phyloP scores from a whole-genome alignment of 768 basidiomycete species.

The Calocera cornea region DNA sequence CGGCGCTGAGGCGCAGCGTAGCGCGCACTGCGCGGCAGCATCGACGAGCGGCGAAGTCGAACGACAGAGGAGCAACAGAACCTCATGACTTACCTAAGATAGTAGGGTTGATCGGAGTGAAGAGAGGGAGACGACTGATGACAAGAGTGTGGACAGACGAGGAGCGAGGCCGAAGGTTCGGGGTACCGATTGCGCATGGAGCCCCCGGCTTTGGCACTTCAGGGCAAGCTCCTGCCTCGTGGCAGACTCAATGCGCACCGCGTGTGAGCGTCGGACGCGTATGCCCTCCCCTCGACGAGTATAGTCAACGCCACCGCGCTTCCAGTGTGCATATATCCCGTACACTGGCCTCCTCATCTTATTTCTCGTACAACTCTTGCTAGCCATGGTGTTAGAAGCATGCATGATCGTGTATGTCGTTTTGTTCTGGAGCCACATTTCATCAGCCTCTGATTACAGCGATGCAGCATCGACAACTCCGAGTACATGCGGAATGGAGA shows the following conservation, averaged over 20 bases:
- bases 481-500: conserved; percentile 96
- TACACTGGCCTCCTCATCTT: too few relatives aligned
- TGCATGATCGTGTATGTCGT: background rate
- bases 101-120: background rate
- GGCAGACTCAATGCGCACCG: background rate
- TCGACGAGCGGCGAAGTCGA: background rate
- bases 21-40: background rate
- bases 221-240: background rate
- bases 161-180: background rate
- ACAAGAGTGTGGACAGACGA: background rate
- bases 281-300: background rate
- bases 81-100: background rate
- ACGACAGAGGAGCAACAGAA: background rate
- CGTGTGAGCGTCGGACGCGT: background rate
- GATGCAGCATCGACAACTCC: conserved; percentile 69
- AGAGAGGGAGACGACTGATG: background rate
- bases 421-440: background rate
- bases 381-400: background rate
- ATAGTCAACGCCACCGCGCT: too few relatives aligned
- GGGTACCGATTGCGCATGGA: background rate
- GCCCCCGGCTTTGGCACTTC: background rate
- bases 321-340: too few relatives aligned
- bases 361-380: background rate
- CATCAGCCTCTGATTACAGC: background rate
- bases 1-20: background rate